phyloP scores from a whole-genome alignment of 2,329 filamentous ascomycete species.

The Monilinia polystroma region DNA sequence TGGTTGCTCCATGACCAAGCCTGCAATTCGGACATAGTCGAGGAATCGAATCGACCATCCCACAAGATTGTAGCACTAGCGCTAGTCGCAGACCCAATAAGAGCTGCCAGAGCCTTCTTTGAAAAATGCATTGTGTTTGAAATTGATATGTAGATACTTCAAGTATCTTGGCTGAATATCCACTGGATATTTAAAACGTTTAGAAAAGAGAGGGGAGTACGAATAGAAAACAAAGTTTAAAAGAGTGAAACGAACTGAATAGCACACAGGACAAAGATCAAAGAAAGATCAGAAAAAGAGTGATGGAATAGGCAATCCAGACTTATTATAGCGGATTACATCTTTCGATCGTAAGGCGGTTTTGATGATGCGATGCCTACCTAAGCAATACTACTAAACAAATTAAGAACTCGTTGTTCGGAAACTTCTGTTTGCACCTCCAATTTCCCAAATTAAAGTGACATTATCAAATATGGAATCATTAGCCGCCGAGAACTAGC shows the following conservation, averaged over 20 bases:
- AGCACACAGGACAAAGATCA: constrained; percentile 19
- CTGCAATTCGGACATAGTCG: constrained; percentile 54
- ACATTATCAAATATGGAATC: constrained; percentile 7
- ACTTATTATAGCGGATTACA: constrained; percentile 3
- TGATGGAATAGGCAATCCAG: not conserved
- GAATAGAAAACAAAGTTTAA: constrained; percentile 12
- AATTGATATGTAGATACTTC: constrained; percentile 14
- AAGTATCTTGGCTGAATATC: constrained; percentile 11
- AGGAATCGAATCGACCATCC: constrained; percentile 66
- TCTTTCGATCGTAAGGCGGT: not conserved
- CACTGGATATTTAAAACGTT: constrained; percentile 9
- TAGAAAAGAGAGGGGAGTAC: constrained; percentile 2
- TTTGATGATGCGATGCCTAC: not conserved
- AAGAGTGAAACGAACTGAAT: constrained; percentile 24
- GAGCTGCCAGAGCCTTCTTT: constrained; percentile 29
- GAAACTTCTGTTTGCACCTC: constrained; percentile 6
- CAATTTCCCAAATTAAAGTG: constrained; percentile 25
- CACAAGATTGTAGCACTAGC: constrained; percentile 53
- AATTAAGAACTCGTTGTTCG: constrained; percentile 1
- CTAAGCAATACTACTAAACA: not conserved
- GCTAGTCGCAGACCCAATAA: constrained; percentile 39
- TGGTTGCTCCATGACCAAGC: constrained; percentile 68
- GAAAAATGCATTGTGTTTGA: constrained; percentile 32
- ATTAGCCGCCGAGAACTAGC: constrained; percentile 10
- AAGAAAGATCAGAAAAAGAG: not conserved